Conservation (phyloP, 192 early-diverging fungal species). For the Linnemannia exigua region DNA sequence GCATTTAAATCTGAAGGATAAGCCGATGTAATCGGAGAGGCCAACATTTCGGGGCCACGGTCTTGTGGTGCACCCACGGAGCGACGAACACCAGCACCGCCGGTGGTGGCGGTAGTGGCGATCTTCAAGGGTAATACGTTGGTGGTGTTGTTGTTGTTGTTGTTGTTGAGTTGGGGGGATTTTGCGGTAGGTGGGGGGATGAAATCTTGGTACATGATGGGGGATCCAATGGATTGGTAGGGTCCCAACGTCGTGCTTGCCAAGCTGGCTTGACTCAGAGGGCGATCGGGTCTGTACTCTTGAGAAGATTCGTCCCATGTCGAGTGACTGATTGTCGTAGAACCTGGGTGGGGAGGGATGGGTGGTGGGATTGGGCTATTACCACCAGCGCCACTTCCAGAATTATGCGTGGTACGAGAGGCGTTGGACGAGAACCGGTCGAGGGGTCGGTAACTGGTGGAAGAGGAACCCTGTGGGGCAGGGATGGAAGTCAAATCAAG, state of each 20-base stretch:
- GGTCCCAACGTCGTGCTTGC: neutral
- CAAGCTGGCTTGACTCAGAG: neutral
- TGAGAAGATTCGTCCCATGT: neutral
- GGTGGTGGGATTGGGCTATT: neutral
- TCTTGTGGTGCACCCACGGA: constrained; percentile 40
- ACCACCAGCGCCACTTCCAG: neutral
- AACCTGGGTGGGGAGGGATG: neutral
- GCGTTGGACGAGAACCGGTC: neutral
- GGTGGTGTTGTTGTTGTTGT: constrained; percentile 8
- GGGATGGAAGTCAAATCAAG: neutral
- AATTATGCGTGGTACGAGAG: neutral
- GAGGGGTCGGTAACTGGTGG: neutral
- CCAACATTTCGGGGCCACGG: constrained; percentile 2
- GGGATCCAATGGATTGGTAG: neutral
- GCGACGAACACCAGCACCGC: neutral
- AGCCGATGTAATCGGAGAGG: constrained; percentile 9
- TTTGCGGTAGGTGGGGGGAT: neutral
- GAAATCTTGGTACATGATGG: neutral
- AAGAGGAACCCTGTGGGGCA: neutral
- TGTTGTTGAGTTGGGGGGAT: neutral
- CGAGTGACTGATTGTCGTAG: neutral
- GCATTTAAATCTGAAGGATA: constrained; percentile 40
- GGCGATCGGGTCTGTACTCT: neutral
- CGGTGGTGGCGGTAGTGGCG: neutral
- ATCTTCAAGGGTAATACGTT: constrained; percentile 12